phyloP scores from a whole-genome alignment of 2,329 filamentous ascomycete species.

The Pseudogymnoascus sp. region DNA sequence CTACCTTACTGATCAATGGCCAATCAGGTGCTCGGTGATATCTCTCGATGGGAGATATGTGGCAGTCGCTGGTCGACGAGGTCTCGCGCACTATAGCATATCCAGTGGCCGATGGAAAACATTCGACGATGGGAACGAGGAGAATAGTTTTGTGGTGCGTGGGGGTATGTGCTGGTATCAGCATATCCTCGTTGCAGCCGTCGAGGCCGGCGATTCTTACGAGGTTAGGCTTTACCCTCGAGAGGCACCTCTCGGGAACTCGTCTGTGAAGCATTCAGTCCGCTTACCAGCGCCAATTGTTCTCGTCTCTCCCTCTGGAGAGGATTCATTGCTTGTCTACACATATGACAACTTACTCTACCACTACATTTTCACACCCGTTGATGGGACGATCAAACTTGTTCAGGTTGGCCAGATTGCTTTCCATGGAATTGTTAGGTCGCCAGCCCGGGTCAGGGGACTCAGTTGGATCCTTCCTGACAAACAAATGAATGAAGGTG shows the following conservation, averaged over 20 bases:
- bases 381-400: conserved; percentile 61
- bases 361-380: conserved; percentile 79
- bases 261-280: conserved; percentile 67
- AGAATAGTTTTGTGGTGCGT: conserved; percentile 85
- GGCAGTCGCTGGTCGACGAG: conserved; percentile 86
- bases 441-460: conserved; percentile 82
- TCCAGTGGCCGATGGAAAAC: conserved; percentile 94
- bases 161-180: conserved; percentile 99
- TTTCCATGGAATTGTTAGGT: conserved; percentile 91
- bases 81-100: conserved; percentile 90
- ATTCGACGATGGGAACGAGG: conserved; percentile 69
- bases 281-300: conserved; percentile 79
- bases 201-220: conserved; percentile 76
- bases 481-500: conserved; percentile 77
- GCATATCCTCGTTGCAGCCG: conserved; percentile 84
- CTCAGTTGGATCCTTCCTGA: conserved; percentile 95
- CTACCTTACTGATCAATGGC: conserved; percentile 90
- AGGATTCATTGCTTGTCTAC: conserved; percentile 92
- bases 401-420: conserved; percentile 97
- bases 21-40: conserved; percentile 76
- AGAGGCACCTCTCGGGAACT: conserved; percentile 67
- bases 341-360: conserved; percentile 95
- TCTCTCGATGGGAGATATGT: conserved; percentile 91
- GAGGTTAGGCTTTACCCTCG: conserved; percentile 90
- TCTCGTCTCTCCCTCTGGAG: conserved; percentile 77